Evolutionary conservation across 306 rosid species (phyloP).

Genomic region (Casuarina equisetifolia): DNA sequence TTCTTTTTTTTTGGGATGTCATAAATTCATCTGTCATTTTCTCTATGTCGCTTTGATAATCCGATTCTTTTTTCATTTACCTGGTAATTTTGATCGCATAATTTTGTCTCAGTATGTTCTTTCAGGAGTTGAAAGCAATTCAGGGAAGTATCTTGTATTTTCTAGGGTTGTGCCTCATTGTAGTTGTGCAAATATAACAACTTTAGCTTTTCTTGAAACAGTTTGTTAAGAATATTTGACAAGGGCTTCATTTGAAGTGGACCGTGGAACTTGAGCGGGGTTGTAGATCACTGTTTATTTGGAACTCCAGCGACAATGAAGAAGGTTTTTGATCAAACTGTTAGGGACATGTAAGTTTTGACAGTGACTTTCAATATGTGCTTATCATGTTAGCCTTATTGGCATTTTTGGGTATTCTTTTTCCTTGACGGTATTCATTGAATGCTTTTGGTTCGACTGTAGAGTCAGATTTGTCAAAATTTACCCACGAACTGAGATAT

Average conservation of each 20-base stretch:
- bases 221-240: slow-evolving; percentile 4
- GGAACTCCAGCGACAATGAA: slow-evolving; percentile 60
- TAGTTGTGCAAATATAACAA: slow-evolving; percentile 10
- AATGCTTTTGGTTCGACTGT: not conserved
- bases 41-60: not conserved
- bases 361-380: not conserved
- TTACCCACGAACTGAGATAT: not conserved
- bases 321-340: slow-evolving; percentile 95
- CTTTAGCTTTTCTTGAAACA: slow-evolving; percentile 12
- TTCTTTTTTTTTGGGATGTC: not conserved
- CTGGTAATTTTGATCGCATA: not conserved
- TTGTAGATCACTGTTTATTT: slow-evolving; percentile 25
- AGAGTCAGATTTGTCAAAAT: not conserved
- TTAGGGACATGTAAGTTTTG: slow-evolving; percentile 86
- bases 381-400: not conserved
- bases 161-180: not conserved
- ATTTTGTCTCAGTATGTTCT: not conserved
- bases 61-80: not conserved
- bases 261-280: slow-evolving; percentile 33
- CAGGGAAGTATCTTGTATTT: not conserved
- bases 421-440: not conserved
- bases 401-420: slow-evolving; percentile 10
- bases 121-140: not conserved
- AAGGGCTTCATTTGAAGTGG: slow-evolving; percentile 23
- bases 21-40: not conserved